Evolutionary conservation across 345 rosid genomes (phyloP).

Genomic region (Carallia brachiata): DNA sequence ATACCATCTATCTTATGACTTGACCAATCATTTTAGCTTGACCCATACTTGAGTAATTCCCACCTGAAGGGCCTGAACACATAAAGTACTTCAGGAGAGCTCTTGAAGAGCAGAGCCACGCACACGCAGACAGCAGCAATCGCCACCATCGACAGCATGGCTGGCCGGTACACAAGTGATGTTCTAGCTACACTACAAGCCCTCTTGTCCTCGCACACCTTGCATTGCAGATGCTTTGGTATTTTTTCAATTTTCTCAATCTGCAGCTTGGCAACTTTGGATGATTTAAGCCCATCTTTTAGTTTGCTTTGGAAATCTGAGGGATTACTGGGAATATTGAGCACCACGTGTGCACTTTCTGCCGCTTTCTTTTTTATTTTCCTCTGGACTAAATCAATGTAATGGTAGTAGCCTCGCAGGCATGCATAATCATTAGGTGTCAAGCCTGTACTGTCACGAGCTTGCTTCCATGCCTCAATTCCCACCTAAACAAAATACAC

Average conservation of each 20-base stretch:
- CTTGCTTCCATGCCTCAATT: slow-evolving; percentile 82
- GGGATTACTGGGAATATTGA: slow-evolving; percentile 46
- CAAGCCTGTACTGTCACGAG: slow-evolving; percentile 81
- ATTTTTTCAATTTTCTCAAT: not conserved
- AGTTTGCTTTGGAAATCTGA: slow-evolving; percentile 36
- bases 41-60: slow-evolving; percentile 82
- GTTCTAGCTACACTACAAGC: slow-evolving; percentile 44
- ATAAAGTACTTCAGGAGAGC: slow-evolving; percentile 83
- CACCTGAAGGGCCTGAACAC: slow-evolving; percentile 97
- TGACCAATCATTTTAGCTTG: slow-evolving; percentile 42
- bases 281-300: slow-evolving; percentile 41
- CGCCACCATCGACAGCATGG: slow-evolving; percentile 94
- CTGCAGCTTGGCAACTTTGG: slow-evolving; percentile 43
- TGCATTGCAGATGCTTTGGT: slow-evolving; percentile 46
- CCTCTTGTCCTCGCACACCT: slow-evolving; percentile 60
- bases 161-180: slow-evolving; percentile 79
- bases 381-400: slow-evolving; percentile 85
- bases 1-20: not conserved
- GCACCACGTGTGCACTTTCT: slow-evolving; percentile 52
- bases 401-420: slow-evolving; percentile 85
- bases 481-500: slow-evolving; percentile 58
- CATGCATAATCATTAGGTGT: slow-evolving; percentile 97
- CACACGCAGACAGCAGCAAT: slow-evolving; percentile 96
- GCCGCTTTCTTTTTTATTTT: slow-evolving; percentile 55
- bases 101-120: slow-evolving; percentile 93